These are phyloP conservation scores for Clavulina sp. DNA, from an alignment of 768 basidiomycete species.

Conservation along the genomic window DNA sequence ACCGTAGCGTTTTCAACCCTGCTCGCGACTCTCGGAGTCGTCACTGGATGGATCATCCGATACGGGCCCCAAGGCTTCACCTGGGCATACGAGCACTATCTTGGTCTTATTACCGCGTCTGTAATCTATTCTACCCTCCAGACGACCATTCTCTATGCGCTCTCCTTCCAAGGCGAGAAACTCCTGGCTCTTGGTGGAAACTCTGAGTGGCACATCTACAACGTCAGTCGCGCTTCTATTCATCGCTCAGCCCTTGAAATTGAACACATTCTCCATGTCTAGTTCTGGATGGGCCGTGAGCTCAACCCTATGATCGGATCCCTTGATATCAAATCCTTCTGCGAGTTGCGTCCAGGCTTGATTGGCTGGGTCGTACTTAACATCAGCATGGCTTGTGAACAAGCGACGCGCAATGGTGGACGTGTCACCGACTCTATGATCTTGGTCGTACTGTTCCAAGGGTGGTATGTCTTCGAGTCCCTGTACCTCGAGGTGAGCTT, in stretches of 20 bases:
- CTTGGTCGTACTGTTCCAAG: slow-evolving; percentile 72
- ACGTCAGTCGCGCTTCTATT: slow-evolving; percentile 37
- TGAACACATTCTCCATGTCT: background rate
- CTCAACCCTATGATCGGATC: slow-evolving; percentile 73
- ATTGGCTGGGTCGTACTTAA: slow-evolving; percentile 86
- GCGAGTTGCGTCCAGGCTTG: slow-evolving; percentile 74
- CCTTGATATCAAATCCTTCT: slow-evolving; percentile 61
- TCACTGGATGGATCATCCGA: slow-evolving; percentile 48
- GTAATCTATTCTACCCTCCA: slow-evolving; percentile 63
- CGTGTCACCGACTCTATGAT: slow-evolving; percentile 66
- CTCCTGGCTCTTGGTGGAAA: slow-evolving; percentile 89
- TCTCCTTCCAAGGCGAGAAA: slow-evolving; percentile 49
- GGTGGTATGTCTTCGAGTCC: slow-evolving; percentile 70
- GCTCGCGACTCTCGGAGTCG: slow-evolving; percentile 60
- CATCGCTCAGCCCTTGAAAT: background rate
- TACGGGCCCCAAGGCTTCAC: slow-evolving; percentile 70
- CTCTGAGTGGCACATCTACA: slow-evolving; percentile 70
- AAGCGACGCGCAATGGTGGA: slow-evolving; percentile 64
- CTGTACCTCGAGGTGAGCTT: slow-evolving; percentile 72
- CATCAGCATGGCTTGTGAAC: slow-evolving; percentile 80
- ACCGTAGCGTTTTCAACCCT: slow-evolving; percentile 84
- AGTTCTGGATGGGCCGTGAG: slow-evolving; percentile 92
- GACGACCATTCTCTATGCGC: slow-evolving; percentile 47
- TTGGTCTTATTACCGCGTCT: slow-evolving; percentile 74
- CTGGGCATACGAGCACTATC: slow-evolving; percentile 81